Percentiles rank a stretch among this genome's conserved stretches.
These are phyloP conservation scores for Triangularia setosa DNA, from an alignment of 2,329 filamentous ascomycete species.

Conservation along the genomic window DNA sequence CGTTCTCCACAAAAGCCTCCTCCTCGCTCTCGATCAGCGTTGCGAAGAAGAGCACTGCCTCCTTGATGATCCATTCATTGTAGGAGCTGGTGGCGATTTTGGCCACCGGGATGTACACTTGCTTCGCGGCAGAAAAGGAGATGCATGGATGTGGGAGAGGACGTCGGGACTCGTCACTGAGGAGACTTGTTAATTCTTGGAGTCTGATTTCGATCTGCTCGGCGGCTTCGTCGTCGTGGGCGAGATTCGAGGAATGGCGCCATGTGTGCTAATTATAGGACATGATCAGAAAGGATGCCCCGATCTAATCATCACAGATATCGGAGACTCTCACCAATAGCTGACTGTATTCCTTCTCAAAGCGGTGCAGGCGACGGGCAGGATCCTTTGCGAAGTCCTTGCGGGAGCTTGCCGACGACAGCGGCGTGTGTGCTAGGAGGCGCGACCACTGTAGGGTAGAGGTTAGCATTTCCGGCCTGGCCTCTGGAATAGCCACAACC, in stretches of 20 bases:
- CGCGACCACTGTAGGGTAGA: slow-evolving; percentile 55
- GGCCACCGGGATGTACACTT: slow-evolving; percentile 84
- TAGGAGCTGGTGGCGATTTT: slow-evolving; percentile 83
- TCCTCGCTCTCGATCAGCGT: slow-evolving; percentile 94
- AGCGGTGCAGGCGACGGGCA: slow-evolving; percentile 59
- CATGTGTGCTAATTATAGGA: slow-evolving; percentile 45
- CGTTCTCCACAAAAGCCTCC: slow-evolving; percentile 86
- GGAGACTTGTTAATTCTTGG: slow-evolving; percentile 64
- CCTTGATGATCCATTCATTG: slow-evolving; percentile 80
- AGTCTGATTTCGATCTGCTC: slow-evolving; percentile 60
- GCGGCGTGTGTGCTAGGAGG: slow-evolving; percentile 59
- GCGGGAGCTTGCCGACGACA: slow-evolving; percentile 52
- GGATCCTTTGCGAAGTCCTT: slow-evolving; percentile 61
- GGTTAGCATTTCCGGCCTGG: slow-evolving; percentile 14
- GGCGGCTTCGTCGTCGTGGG: slow-evolving; percentile 57
- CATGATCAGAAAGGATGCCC: slow-evolving; percentile 25
- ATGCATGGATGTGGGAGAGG: slow-evolving; percentile 91
- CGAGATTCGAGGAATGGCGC: slow-evolving; percentile 58
- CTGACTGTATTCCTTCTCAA: slow-evolving; percentile 63
- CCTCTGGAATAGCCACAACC: slow-evolving; percentile 27
- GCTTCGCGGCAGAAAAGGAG: slow-evolving; percentile 76
- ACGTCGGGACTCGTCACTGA: slow-evolving; percentile 84
- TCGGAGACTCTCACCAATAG: slow-evolving; percentile 40
- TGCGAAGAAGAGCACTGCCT: slow-evolving; percentile 81
- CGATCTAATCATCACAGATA: not conserved